Evolutionary conservation across 2,329 filamentous ascomycete species (phyloP).

Genomic region (Raffaelea arxii): DNA sequence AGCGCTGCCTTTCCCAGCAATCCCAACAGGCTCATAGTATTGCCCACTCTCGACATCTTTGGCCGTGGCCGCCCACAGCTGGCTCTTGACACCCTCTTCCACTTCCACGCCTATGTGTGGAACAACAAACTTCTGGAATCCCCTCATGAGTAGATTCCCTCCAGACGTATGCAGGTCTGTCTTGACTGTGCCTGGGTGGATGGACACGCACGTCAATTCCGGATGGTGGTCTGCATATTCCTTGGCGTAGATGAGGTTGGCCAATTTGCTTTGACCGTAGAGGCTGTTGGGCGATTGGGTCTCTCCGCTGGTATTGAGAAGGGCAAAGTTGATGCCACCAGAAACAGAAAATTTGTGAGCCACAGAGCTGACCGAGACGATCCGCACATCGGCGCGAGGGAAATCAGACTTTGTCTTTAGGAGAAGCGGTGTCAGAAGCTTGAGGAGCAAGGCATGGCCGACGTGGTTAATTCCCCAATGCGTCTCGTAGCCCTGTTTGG

Average conservation of each 20-base stretch:
- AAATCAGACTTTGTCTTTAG: slow-evolving; percentile 14
- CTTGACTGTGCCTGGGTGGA: slow-evolving; percentile 19
- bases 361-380: slow-evolving; percentile 15
- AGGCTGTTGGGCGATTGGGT: slow-evolving; percentile 17
- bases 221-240: slow-evolving; percentile 20
- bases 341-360: slow-evolving; percentile 9
- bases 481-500: slow-evolving; percentile 34
- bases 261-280: slow-evolving; percentile 28
- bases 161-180: slow-evolving; percentile 9
- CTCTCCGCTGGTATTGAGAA: slow-evolving; percentile 12
- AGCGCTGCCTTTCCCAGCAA: slow-evolving; percentile 14
- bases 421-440: slow-evolving; percentile 21
- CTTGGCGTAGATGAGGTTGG: slow-evolving; percentile 21
- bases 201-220: slow-evolving; percentile 15
- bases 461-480: slow-evolving; percentile 39
- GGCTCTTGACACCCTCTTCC: slow-evolving; percentile 26
- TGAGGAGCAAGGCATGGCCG: slow-evolving; percentile 32
- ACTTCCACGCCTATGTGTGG: slow-evolving; percentile 4
- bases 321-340: slow-evolving; percentile 10
- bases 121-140: slow-evolving; percentile 11
- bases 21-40: slow-evolving; percentile 25
- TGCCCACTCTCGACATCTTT: slow-evolving; percentile 20
- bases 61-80: slow-evolving; percentile 32
- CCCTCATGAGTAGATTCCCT: slow-evolving; percentile 9
- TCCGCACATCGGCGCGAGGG: slow-evolving; percentile 14